Evolutionary conservation across 176 grass and related monocot species (phyloP).

Genomic region (Oryza rufipogon): DNA sequence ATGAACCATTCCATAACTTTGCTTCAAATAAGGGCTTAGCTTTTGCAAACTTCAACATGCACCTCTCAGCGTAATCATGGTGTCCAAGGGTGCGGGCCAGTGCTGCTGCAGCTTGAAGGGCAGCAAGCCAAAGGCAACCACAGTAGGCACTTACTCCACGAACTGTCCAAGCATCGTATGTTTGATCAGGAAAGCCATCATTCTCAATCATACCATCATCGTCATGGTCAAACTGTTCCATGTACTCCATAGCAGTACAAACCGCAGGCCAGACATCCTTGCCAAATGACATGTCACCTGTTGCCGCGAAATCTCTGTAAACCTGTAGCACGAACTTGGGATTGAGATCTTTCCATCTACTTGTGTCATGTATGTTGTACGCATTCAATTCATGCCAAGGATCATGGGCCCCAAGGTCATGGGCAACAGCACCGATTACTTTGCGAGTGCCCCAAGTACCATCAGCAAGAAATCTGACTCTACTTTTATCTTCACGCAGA

Average conservation of each 20-base stretch:
- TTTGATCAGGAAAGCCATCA: conserved; percentile 98
- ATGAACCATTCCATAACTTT: conserved; percentile 89
- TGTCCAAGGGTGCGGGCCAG: conserved; percentile 81
- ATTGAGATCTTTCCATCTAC: conserved; percentile 99
- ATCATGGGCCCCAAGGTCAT: conserved; percentile 94
- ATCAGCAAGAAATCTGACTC: conserved; percentile 93
- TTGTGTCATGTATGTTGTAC: conserved; percentile 98
- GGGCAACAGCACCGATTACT: conserved; percentile 89
- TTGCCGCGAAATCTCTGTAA: conserved; percentile 94
- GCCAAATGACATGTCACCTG: conserved; percentile 73
- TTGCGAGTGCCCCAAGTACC: conserved; percentile 82
- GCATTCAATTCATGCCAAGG: conserved; percentile 99
- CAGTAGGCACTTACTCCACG: conserved; percentile 87
- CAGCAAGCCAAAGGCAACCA: conserved; percentile 92
- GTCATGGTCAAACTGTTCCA: conserved; percentile 92
- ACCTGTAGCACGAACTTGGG: conserved; percentile 92
- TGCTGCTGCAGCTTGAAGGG: conserved; percentile 85
- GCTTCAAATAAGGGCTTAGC: conserved; percentile 79
- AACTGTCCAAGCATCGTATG: conserved; percentile 96
- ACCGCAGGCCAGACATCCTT: conserved; percentile 96
- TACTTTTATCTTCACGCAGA: conserved; percentile 80
- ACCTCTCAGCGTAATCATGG: conserved; percentile 74
- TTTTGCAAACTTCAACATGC: conserved; percentile 81
- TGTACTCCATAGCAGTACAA: conserved; percentile 88
- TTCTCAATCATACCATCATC: conserved; percentile 89